Evolutionary conservation across 2,329 filamentous ascomycete genomes (phyloP).

Genomic region (Zalaria obscura): DNA sequence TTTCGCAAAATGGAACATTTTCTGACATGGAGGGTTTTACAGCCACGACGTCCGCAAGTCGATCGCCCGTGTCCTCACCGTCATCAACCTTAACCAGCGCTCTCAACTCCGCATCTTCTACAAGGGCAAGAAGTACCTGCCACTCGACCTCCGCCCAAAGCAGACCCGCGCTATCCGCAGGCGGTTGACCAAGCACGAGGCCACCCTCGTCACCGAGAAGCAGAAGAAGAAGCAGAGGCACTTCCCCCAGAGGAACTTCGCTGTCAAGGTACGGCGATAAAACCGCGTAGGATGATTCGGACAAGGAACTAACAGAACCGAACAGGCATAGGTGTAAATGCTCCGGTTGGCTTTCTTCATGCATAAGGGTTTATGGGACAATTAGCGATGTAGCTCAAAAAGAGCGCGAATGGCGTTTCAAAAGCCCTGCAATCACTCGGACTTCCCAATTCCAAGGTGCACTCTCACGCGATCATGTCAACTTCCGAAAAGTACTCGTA

Average conservation of each 20-base stretch:
- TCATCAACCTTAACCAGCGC: conserved; percentile 99
- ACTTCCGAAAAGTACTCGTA: too few relatives aligned
- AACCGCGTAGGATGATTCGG: too few relatives aligned
- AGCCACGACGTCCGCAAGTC: conserved; percentile 99
- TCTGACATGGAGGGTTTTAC: conserved; percentile 11
- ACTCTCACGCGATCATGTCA: too few relatives aligned
- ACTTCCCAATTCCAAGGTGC: too few relatives aligned
- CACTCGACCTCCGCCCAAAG: conserved; percentile 96
- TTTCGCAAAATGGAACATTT: background rate
- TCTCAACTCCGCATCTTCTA: conserved; percentile 97
- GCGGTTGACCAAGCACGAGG: conserved; percentile 84
- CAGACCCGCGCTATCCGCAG: conserved; percentile 96
- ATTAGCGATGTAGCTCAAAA: conserved; percentile 1
- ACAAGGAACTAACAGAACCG: background rate
- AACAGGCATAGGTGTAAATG: conserved; percentile 1
- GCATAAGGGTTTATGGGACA: background rate
- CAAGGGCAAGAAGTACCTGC: conserved; percentile 99
- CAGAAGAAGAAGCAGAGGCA: conserved; percentile 90
- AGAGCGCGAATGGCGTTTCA: background rate
- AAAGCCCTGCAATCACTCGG: background rate
- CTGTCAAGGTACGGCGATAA: conserved; percentile 65
- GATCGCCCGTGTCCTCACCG: conserved; percentile 94
- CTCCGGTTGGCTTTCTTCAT: background rate
- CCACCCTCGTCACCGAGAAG: conserved; percentile 74
- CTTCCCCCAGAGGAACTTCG: conserved; percentile 98